Evolutionary conservation across 2,329 filamentous ascomycete genomes (phyloP).

Genomic region (Neonectria ditissima): DNA sequence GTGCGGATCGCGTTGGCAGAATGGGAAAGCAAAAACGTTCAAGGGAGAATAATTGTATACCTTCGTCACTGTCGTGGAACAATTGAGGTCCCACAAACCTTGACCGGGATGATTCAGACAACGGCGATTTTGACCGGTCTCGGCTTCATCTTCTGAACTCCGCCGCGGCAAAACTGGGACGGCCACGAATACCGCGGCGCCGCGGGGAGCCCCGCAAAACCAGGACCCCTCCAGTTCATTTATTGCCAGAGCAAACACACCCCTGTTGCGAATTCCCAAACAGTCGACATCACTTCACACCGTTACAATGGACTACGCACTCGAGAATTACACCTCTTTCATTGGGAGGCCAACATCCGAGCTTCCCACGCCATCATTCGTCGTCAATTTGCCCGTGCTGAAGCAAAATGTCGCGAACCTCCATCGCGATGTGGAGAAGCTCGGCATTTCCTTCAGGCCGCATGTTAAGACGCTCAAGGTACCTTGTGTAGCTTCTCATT

Average conservation of each 20-base stretch:
- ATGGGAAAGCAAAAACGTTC: not conserved
- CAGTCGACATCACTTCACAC: not conserved
- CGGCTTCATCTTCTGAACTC: conserved; percentile 26
- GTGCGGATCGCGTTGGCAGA: not conserved
- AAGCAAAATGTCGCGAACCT: conserved; percentile 53
- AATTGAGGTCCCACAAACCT: not conserved
- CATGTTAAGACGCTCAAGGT: conserved; percentile 61
- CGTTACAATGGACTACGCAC: conserved; percentile 41
- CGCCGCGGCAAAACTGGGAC: conserved; percentile 19
- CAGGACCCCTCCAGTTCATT: conserved; percentile 1
- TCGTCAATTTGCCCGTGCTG: conserved; percentile 53
- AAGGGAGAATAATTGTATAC: not conserved
- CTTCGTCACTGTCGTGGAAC: not conserved
- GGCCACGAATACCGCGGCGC: conserved; percentile 9
- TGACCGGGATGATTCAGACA: not conserved
- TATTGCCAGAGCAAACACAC: not conserved
- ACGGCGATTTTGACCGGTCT: not conserved
- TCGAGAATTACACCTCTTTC: conserved; percentile 49
- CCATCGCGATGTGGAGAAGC: conserved; percentile 53
- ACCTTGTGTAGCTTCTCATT: not conserved
- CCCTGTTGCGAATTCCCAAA: not conserved
- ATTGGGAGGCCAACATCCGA: conserved; percentile 50
- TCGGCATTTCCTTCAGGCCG: conserved; percentile 54
- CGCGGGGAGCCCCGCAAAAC: not conserved
- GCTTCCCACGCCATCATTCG: conserved; percentile 54